Conservation (phyloP, 140 eudicot species). For the Erigeron philadelphicus region DNA sequence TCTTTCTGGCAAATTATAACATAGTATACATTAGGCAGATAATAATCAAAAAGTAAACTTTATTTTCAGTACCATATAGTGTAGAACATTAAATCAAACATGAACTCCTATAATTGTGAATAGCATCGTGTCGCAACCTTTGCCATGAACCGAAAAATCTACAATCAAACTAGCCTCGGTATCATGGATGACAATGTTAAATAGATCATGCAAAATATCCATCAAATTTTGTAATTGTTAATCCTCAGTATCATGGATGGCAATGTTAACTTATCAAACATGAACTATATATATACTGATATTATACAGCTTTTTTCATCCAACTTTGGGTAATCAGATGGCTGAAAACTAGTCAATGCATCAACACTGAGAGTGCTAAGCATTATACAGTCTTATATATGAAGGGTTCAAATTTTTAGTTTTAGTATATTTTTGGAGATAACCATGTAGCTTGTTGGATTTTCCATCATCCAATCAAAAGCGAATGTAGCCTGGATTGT, state of each 20-base stretch:
- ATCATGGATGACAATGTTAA: background rate
- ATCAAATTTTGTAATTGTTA: background rate
- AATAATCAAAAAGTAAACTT: slow-evolving; percentile 3
- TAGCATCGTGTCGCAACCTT: background rate
- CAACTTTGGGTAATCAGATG: background rate
- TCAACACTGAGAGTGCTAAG: background rate
- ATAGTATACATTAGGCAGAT: slow-evolving; percentile 12
- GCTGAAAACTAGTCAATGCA: background rate
- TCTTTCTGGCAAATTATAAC: slow-evolving; percentile 54
- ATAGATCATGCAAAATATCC: background rate
- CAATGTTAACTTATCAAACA: background rate
- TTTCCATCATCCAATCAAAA: background rate
- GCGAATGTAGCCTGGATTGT: background rate
- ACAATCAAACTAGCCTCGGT: slow-evolving; percentile 11
- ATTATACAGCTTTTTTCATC: background rate
- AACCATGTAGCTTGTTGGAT: too few relatives aligned
- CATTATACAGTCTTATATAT: too few relatives aligned
- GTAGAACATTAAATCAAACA: slow-evolving; percentile 3
- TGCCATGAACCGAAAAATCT: background rate
- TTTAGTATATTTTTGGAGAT: too few relatives aligned
- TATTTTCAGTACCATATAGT: background rate
- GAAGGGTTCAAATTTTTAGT: too few relatives aligned
- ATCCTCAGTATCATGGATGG: too few relatives aligned
- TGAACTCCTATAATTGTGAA: slow-evolving; percentile 10
- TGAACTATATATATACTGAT: background rate